Evolutionary conservation across 345 rosid species (phyloP).

Genomic region (Punica granatum): DNA sequence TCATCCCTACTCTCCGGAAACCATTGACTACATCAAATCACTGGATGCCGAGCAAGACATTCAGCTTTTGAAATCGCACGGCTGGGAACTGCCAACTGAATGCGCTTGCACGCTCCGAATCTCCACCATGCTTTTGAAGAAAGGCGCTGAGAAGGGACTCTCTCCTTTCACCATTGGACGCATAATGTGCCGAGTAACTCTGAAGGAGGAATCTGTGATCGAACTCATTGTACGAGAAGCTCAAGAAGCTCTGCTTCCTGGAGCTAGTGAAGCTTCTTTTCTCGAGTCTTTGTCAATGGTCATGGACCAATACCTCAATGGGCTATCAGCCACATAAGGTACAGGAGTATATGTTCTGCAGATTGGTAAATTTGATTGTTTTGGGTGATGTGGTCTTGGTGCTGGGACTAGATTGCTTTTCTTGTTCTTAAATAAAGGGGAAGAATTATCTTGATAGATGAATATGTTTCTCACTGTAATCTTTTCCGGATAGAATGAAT

Average conservation of each 20-base stretch:
- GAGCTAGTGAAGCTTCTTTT: constrained; percentile 46
- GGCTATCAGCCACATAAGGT: constrained; percentile 13
- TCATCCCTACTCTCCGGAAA: constrained; percentile 48
- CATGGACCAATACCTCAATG: constrained; percentile 47
- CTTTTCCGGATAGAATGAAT: no score
- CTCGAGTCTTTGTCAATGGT: constrained; percentile 39
- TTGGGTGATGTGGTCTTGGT: background rate
- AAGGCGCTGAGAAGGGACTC: constrained; percentile 61
- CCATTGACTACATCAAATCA: constrained; percentile 47
- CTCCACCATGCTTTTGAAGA: constrained; percentile 81
- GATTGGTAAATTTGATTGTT: background rate
- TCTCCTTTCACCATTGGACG: constrained; percentile 65
- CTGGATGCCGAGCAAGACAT: constrained; percentile 65
- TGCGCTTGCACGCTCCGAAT: constrained; percentile 48
- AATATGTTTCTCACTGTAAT: background rate
- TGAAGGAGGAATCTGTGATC: constrained; percentile 47
- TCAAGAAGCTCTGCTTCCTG: constrained; percentile 39
- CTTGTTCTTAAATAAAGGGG: background rate
- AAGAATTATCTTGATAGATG: background rate
- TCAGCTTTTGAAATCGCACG: constrained; percentile 48
- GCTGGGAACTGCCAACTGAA: constrained; percentile 57
- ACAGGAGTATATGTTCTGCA: background rate
- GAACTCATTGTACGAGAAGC: constrained; percentile 64
- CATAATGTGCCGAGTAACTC: constrained; percentile 67
- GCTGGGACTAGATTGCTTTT: background rate